phyloP scores from a whole-genome alignment of 1,139 yeast species.

The Suhomyces guaymorum region DNA sequence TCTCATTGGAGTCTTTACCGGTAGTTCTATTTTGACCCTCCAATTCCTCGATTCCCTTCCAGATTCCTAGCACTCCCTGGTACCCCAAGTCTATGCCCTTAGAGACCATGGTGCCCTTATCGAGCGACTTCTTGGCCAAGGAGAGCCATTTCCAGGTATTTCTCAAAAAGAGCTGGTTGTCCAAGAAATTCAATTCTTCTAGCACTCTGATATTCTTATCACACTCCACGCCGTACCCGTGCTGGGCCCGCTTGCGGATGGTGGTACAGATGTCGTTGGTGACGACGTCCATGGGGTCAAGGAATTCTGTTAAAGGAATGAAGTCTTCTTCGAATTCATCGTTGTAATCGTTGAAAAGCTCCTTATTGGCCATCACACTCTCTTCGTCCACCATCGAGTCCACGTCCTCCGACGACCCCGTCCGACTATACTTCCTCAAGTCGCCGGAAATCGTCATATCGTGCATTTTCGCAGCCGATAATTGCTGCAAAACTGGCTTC shows the following conservation, averaged over 20 bases:
- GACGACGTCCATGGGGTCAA: conserved; percentile 42
- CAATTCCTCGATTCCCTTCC: conserved; percentile 77
- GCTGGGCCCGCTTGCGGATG: conserved; percentile 67
- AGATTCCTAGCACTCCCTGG: conserved; percentile 85
- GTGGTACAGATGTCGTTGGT: conserved; percentile 65
- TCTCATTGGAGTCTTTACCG: conserved; percentile 26
- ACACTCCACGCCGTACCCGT: conserved; percentile 76
- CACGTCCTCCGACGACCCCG: conserved; percentile 28
- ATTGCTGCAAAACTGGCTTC: conserved; percentile 1
- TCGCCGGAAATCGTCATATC: conserved; percentile 20
- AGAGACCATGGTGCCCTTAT: conserved; percentile 67
- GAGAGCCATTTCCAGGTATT: conserved; percentile 92
- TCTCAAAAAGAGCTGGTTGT: conserved; percentile 59
- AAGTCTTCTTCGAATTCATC: conserved; percentile 30
- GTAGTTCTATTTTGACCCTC: conserved; percentile 50
- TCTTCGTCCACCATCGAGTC: conserved; percentile 39
- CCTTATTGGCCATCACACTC: conserved; percentile 20
- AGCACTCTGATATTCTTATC: conserved; percentile 62
- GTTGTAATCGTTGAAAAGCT: conserved; percentile 17
- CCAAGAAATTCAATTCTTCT: conserved; percentile 53
- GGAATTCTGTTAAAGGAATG: conserved; percentile 33
- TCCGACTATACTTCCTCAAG: conserved; percentile 23
- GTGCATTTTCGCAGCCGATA: conserved; percentile 8
- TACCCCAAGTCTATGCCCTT: conserved; percentile 77
- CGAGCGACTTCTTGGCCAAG: conserved; percentile 66